Conservation (phyloP, 208 protist species). For the Trypanosoma theileri region DNA sequence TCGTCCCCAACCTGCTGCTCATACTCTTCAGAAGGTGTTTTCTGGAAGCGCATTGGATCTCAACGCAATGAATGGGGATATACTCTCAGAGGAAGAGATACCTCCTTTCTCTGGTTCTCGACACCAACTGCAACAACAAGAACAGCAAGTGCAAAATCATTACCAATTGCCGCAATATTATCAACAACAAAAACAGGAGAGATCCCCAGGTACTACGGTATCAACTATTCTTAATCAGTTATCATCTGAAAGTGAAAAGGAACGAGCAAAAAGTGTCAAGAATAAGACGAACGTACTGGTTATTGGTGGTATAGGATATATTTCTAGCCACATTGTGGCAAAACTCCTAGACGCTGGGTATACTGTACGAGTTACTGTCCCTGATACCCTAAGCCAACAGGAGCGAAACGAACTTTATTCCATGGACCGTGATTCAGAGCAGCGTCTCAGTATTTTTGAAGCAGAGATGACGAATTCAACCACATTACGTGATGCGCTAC, state of each 20-base stretch:
- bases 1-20: conserved; percentile 68
- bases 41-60: conserved; percentile 87
- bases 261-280: conserved; percentile 61
- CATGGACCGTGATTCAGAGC: conserved; percentile 48
- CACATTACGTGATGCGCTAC: conserved; percentile 72
- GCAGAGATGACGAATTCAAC: conserved; percentile 78
- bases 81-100: conserved; percentile 64
- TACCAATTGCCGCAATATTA: background rate
- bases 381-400: conserved; percentile 50
- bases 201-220: conserved; percentile 37
- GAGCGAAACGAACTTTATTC: conserved; percentile 77
- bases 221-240: conserved; percentile 84
- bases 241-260: conserved; percentile 73
- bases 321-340: conserved; percentile 79
- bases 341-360: conserved; percentile 87
- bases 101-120: background rate
- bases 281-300: conserved; percentile 86
- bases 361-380: conserved; percentile 78
- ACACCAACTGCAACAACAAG: conserved; percentile 7
- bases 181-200: conserved; percentile 17
- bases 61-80: conserved; percentile 73
- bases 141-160: conserved; percentile 5
- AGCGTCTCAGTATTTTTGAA: conserved; percentile 65
- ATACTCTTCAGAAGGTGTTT: conserved; percentile 89
- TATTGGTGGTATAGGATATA: conserved; percentile 84